Evolutionary conservation across 2,329 filamentous ascomycete species (phyloP).

Genomic region (Penicillium occitanis): DNA sequence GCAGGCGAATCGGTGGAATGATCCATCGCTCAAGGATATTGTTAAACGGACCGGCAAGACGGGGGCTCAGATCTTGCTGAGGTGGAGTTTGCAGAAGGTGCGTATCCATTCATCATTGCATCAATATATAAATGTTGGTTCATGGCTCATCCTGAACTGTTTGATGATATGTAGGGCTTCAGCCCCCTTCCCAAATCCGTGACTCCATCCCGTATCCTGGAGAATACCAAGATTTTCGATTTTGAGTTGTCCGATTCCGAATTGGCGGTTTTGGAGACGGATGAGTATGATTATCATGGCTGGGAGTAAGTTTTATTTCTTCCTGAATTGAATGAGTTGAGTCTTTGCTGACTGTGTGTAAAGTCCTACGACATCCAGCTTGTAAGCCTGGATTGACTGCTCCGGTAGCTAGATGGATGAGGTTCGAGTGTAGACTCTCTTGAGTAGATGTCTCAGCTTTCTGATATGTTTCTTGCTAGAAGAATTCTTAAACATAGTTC

Average conservation of each 20-base stretch:
- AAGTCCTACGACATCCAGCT: background rate
- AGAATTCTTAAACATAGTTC: background rate
- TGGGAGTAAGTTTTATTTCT: background rate
- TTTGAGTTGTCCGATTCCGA: conserved; percentile 61
- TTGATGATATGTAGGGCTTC: conserved; percentile 49
- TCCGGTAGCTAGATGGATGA: background rate
- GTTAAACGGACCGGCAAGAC: conserved; percentile 27
- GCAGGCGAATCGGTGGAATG: conserved; percentile 50
- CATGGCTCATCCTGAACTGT: too few relatives aligned
- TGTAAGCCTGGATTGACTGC: background rate
- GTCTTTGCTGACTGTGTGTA: background rate
- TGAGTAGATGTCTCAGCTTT: background rate
- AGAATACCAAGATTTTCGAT: conserved; percentile 61
- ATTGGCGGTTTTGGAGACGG: conserved; percentile 56
- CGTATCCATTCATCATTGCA: background rate
- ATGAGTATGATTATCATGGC: conserved; percentile 43
- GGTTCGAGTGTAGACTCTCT: background rate
- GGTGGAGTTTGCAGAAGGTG: conserved; percentile 7
- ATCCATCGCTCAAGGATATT: conserved; percentile 53
- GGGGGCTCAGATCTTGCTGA: background rate
- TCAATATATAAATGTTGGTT: too few relatives aligned
- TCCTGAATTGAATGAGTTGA: too few relatives aligned
- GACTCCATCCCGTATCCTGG: conserved; percentile 59
- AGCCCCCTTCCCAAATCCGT: conserved; percentile 64
- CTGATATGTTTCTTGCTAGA: background rate